These are phyloP conservation scores for Chrysoporthe puriensis DNA, from an alignment of 2,329 filamentous ascomycete genomes.

Conservation along the genomic window DNA sequence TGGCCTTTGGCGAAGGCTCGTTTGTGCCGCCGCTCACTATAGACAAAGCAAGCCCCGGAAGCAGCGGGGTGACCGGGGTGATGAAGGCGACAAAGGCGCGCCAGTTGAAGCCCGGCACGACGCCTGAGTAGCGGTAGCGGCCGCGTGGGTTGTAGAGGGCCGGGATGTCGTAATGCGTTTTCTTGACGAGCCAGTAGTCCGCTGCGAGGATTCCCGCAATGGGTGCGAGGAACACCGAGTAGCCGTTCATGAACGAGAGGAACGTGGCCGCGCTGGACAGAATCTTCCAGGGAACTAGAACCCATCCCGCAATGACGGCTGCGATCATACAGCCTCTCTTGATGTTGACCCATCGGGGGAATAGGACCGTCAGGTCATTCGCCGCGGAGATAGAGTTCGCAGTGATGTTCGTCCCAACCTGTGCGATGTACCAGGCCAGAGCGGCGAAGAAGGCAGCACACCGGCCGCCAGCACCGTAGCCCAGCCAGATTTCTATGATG, in stretches of 20 bases:
- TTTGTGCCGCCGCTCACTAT: conserved; percentile 12
- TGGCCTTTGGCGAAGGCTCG: conserved; percentile 13
- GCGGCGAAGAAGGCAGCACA: conserved; percentile 51
- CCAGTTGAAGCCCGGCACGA: conserved; percentile 37
- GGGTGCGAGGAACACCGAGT: conserved; percentile 37
- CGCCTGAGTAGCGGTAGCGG: conserved; percentile 42
- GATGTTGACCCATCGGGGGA: conserved; percentile 59
- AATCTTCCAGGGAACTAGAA: conserved; percentile 61
- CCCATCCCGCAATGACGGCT: conserved; percentile 56
- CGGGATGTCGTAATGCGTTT: conserved; percentile 43
- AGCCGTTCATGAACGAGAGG: conserved; percentile 57
- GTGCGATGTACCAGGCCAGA: conserved; percentile 56
- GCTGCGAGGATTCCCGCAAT: conserved; percentile 44
- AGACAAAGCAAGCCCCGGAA: conserved; percentile 31
- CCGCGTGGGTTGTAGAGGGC: conserved; percentile 47
- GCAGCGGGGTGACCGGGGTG: conserved; percentile 34
- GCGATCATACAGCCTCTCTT: conserved; percentile 60
- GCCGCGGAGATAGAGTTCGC: conserved; percentile 58
- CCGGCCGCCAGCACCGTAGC: conserved; percentile 46
- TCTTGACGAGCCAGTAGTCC: conserved; percentile 39
- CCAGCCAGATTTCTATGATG: conserved; percentile 49
- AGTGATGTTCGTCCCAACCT: conserved; percentile 60
- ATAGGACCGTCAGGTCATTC: conserved; percentile 59
- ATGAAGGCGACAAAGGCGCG: conserved; percentile 38
- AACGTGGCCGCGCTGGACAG: conserved; percentile 46